phyloP scores from a whole-genome alignment of 768 basidiomycete species.

The Leccinum olivaceopallidum region DNA sequence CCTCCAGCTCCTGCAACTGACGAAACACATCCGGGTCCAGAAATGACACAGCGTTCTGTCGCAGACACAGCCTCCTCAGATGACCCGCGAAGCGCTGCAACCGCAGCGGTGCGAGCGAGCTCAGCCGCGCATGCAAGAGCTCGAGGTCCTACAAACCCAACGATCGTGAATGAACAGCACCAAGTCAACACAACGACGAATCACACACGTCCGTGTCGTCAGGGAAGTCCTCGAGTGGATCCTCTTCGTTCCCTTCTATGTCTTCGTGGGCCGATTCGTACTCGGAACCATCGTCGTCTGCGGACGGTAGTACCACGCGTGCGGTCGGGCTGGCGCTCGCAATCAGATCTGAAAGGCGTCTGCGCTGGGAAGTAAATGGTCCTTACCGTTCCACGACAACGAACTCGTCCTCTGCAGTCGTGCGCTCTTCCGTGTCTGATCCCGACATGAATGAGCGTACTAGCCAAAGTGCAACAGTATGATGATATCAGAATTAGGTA shows the following conservation, averaged over 20 bases:
- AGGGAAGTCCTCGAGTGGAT: constrained; percentile 76
- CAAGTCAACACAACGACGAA: not conserved
- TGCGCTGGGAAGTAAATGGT: not conserved
- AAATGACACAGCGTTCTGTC: constrained; percentile 79
- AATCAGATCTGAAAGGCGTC: constrained; percentile 4
- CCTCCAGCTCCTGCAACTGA: constrained; percentile 69
- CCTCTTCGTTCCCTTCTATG: constrained; percentile 50
- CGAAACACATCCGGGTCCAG: constrained; percentile 75
- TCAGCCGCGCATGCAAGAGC: constrained; percentile 77
- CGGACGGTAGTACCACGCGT: constrained; percentile 48
- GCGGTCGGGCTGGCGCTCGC: constrained; percentile 33
- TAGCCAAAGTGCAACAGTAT: not conserved
- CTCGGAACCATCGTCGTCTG: constrained; percentile 31
- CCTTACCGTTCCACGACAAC: constrained; percentile 30
- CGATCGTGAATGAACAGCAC: not conserved
- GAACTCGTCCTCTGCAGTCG: constrained; percentile 19
- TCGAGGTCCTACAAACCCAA: constrained; percentile 69
- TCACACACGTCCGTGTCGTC: constrained; percentile 77
- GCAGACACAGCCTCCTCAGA: constrained; percentile 75
- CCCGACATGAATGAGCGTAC: constrained; percentile 28
- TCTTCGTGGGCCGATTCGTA: constrained; percentile 45
- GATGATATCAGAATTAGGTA: constrained; percentile 12
- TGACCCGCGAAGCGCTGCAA: constrained; percentile 70
- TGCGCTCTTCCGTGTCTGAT: constrained; percentile 14
- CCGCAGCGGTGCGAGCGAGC: constrained; percentile 63